These are phyloP conservation scores for Dendryphion nanum DNA, from an alignment of 2,329 filamentous ascomycete species.

Conservation along the genomic window DNA sequence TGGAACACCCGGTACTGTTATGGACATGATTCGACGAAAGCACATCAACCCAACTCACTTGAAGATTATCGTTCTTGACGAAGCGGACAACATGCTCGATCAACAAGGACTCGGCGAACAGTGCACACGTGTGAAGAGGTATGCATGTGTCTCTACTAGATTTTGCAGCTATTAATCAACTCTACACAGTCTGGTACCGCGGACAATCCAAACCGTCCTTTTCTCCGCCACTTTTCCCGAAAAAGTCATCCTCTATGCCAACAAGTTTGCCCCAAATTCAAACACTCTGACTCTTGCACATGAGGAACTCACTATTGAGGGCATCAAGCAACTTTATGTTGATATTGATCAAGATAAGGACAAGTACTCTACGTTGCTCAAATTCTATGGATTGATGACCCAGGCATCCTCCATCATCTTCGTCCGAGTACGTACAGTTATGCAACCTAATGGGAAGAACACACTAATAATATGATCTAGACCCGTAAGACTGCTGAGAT, in stretches of 20 bases:
- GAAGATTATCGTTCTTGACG: slow-evolving; percentile 85
- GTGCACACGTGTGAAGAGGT: slow-evolving; percentile 86
- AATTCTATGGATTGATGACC: slow-evolving; percentile 93
- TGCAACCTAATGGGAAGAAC: background rate
- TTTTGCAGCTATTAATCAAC: too few relatives aligned
- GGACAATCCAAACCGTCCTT: slow-evolving; percentile 78
- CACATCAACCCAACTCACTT: slow-evolving; percentile 71
- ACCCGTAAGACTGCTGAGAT: slow-evolving; percentile 80
- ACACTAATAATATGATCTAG: slow-evolving; percentile 43
- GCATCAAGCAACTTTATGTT: slow-evolving; percentile 97
- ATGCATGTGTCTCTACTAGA: too few relatives aligned
- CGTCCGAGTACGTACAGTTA: slow-evolving; percentile 66
- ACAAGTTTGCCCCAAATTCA: slow-evolving; percentile 78
- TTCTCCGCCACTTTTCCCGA: slow-evolving; percentile 95
- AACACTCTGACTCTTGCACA: slow-evolving; percentile 86
- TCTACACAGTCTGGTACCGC: slow-evolving; percentile 69
- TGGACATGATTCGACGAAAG: slow-evolving; percentile 77
- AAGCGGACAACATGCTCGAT: slow-evolving; percentile 98
- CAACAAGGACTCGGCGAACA: slow-evolving; percentile 94
- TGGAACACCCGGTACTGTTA: slow-evolving; percentile 89
- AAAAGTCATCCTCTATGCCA: slow-evolving; percentile 79
- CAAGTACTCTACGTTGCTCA: slow-evolving; percentile 86
- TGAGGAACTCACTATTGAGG: slow-evolving; percentile 91
- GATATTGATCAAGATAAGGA: slow-evolving; percentile 79
- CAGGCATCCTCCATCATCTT: slow-evolving; percentile 98